Evolutionary conservation across 768 basidiomycete species (phyloP).

Genomic region (Coprinopsis sp.): DNA sequence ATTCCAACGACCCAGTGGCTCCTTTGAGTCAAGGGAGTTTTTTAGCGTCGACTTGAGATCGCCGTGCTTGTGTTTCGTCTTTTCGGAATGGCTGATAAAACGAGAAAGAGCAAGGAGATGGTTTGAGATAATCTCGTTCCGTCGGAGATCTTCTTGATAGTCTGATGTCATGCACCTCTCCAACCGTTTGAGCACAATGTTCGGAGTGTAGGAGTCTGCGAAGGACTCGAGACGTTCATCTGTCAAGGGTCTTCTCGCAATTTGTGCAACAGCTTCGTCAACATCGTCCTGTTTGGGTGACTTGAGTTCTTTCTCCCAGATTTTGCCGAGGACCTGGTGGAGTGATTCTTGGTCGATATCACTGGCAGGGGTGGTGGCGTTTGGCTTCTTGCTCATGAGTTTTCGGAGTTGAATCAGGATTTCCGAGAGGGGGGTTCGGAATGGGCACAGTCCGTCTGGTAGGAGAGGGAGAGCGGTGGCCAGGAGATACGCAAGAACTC

Average conservation of each 20-base stretch:
- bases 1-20: neutral
- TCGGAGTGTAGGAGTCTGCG: neutral
- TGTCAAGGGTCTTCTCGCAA: neutral
- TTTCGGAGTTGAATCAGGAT: neutral
- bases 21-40: neutral
- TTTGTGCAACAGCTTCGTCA: constrained; percentile 1
- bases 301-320: constrained; percentile 1
- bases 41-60: neutral
- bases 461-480: constrained; percentile 1
- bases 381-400: neutral
- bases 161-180: neutral
- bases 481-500: neutral
- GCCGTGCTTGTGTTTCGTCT: neutral
- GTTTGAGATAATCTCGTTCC: neutral
- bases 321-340: neutral
- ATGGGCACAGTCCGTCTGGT: neutral
- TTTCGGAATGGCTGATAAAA: neutral
- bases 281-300: neutral
- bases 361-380: neutral
- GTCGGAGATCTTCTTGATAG: neutral
- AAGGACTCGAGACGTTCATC: neutral
- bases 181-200: neutral
- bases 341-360: neutral
- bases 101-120: neutral
- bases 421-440: constrained; percentile 1